phyloP scores from a whole-genome alignment of 371 early-diverging fungal species.

The Mortierella sp. region DNA sequence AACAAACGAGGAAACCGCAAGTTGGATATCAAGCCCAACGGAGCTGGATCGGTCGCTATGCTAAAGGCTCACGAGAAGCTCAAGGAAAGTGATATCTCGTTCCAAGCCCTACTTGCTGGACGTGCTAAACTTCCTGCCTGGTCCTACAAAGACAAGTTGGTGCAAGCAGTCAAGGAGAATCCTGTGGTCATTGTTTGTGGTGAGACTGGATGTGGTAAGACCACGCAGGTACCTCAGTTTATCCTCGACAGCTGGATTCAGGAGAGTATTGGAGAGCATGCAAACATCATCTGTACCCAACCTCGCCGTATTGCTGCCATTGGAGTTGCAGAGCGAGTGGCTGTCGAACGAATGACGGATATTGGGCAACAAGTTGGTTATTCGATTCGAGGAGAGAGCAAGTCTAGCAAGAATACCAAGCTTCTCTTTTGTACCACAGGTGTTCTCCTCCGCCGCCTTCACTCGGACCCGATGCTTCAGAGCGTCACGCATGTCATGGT shows the following conservation, averaged over 20 bases:
- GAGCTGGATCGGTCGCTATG: slow-evolving; percentile 40
- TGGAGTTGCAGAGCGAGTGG: slow-evolving; percentile 86
- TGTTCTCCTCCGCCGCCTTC: slow-evolving; percentile 80
- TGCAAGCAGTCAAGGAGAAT: slow-evolving; percentile 60
- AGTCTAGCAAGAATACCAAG: slow-evolving; percentile 68
- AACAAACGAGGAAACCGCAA: slow-evolving; percentile 13
- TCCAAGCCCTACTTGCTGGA: slow-evolving; percentile 59
- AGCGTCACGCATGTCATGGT: slow-evolving; percentile 78
- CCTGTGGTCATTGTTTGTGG: slow-evolving; percentile 81
- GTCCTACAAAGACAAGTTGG: slow-evolving; percentile 63
- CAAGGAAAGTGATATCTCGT: slow-evolving; percentile 54
- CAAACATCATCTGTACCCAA: slow-evolving; percentile 91
- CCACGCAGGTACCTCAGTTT: slow-evolving; percentile 93
- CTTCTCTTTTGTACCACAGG: slow-evolving; percentile 90
- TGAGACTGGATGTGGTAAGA: slow-evolving; percentile 88
- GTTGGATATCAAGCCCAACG: slow-evolving; percentile 45
- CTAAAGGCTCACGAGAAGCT: slow-evolving; percentile 46
- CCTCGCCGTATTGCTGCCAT: slow-evolving; percentile 93
- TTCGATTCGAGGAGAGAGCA: slow-evolving; percentile 71
- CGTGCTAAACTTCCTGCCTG: slow-evolving; percentile 77
- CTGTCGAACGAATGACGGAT: slow-evolving; percentile 69
- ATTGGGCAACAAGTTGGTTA: slow-evolving; percentile 70
- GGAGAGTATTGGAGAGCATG: slow-evolving; percentile 56
- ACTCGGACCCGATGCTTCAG: slow-evolving; percentile 72
- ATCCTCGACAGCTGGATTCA: slow-evolving; percentile 79